Evolutionary conservation across 208 protist species (phyloP).

Genomic region (Tritrichomonas musculus): DNA sequence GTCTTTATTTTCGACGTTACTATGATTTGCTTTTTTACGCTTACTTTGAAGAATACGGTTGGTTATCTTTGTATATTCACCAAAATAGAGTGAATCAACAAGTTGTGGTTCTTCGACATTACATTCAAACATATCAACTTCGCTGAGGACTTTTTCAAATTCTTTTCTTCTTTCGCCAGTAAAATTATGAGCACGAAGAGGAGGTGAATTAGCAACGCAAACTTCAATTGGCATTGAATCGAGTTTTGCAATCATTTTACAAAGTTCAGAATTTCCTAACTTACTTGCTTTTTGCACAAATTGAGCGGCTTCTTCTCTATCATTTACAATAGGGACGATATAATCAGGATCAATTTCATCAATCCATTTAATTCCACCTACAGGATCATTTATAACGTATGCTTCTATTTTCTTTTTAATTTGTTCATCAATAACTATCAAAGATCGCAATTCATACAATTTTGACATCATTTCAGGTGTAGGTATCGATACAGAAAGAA

Average conservation of each 20-base stretch:
- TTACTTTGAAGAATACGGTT: too few species aligned
- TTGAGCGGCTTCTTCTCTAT: not conserved
- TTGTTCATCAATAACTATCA: not conserved
- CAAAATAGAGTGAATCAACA: not conserved
- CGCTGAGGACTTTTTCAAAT: not conserved
- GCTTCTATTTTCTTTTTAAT: not conserved
- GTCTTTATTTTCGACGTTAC: too few species aligned
- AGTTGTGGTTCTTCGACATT: not conserved
- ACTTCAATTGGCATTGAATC: not conserved
- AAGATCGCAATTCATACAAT: not conserved
- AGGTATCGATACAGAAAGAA: not conserved
- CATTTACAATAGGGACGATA: not conserved
- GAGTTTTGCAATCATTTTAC: not conserved
- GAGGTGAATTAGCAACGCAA: constrained; percentile 14
- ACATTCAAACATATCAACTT: not conserved
- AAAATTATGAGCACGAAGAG: not conserved
- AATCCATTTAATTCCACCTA: not conserved
- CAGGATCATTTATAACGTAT: not conserved
- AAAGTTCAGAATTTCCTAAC: not conserved
- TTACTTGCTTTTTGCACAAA: not conserved
- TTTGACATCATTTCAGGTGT: not conserved
- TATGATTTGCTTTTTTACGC: too few species aligned
- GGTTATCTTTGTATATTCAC: not conserved
- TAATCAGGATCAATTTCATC: not conserved
- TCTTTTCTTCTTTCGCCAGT: not conserved